Base-by-base conservation (phyloP, 768 basidiomycete genomes). In the Floccularia luteovirens region DNA sequence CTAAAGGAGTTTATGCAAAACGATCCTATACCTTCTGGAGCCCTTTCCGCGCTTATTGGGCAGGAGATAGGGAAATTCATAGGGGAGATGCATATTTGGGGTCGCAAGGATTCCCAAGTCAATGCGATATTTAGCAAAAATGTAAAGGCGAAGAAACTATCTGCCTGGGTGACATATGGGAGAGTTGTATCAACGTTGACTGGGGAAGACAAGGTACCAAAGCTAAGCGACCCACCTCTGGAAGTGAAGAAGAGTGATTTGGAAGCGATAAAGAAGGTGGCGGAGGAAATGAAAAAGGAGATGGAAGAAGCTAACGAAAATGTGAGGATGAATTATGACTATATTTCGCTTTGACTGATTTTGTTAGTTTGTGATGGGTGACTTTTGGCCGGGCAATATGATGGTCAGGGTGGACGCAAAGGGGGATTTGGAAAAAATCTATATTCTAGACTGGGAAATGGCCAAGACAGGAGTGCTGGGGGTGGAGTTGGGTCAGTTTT, bases 321-420 rank as follows among this genome's bases (percentile, higher is more conserved):
- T 35, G 63, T 66, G 34, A 47, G 58, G 50, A 27, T 27, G 14
- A 3, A 42, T 4, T 24, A 7, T 32, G 33, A 21, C 28, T 22
- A 5, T n/a, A n/a, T n/a, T n/a, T n/a, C n/a, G n/a, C n/a, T n/a
- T n/a, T n/a, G n/a, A n/a, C n/a, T 31, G 6, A 36, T 28, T 36
- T 31, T 35, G 3, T 30, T 33, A 67, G 70, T 61, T 71, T 35
- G 66, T 69, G n/a, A 76, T 76, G 74, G 82, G 83, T 0, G 83
- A 85, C 53, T 78, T 84, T 48, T 85, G 82, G 81, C 72, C 82
- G 1, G 82, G 81, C 0, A 84, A 85, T 49, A 46, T 84, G 33
- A 60, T 82, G 44, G 48, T 82, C n/a, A 54, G 48, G 8, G 51
- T 67, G 8, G 56, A 56, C 35, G 50, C 50, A 4, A 51, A 57